Conservation (phyloP, 495 filamentous ascomycete species). For the Thermothielavioides terrestris region DNA sequence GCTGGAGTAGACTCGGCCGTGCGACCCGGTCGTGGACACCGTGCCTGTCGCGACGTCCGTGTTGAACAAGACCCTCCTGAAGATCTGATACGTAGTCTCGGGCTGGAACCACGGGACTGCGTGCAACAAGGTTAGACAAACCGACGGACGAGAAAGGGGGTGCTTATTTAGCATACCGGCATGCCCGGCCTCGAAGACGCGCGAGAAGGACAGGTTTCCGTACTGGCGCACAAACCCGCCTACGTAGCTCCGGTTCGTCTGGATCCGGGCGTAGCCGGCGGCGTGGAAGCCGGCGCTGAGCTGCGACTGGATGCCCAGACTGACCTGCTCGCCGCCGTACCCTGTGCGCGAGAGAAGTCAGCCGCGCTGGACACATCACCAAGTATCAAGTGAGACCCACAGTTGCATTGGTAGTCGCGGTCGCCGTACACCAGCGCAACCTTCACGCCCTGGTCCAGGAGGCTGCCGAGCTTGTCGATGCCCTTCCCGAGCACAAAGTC, state of each 20-base stretch:
- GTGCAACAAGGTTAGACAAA: too few species aligned
- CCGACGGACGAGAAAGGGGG: too few species aligned
- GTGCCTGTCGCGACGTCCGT: slow-evolving; percentile 49
- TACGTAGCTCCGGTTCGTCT: slow-evolving; percentile 39
- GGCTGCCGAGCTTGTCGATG: slow-evolving; percentile 38
- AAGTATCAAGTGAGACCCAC: slow-evolving; percentile 5
- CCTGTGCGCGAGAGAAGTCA: neutral
- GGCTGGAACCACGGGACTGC: slow-evolving; percentile 58
- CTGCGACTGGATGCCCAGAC: slow-evolving; percentile 40
- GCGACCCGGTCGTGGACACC: slow-evolving; percentile 3
- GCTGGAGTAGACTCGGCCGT: neutral
- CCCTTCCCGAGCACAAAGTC: slow-evolving; percentile 39
- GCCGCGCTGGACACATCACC: neutral
- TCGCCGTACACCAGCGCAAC: slow-evolving; percentile 58
- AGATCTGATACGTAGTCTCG: slow-evolving; percentile 16
- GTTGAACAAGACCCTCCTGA: slow-evolving; percentile 37
- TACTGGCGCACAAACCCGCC: slow-evolving; percentile 52
- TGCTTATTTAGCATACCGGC: neutral
- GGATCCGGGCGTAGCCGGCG: slow-evolving; percentile 45
- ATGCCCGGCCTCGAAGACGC: slow-evolving; percentile 54
- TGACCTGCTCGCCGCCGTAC: slow-evolving; percentile 49
- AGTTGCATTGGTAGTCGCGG: slow-evolving; percentile 55
- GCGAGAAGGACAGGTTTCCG: slow-evolving; percentile 54
- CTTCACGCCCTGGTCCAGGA: slow-evolving; percentile 49
- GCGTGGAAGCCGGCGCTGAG: slow-evolving; percentile 25